Evolutionary conservation across 2,329 filamentous ascomycete species (phyloP), one percentile per base, ranked within the genome.

Genomic region (Pyricularia grisea): DNA sequence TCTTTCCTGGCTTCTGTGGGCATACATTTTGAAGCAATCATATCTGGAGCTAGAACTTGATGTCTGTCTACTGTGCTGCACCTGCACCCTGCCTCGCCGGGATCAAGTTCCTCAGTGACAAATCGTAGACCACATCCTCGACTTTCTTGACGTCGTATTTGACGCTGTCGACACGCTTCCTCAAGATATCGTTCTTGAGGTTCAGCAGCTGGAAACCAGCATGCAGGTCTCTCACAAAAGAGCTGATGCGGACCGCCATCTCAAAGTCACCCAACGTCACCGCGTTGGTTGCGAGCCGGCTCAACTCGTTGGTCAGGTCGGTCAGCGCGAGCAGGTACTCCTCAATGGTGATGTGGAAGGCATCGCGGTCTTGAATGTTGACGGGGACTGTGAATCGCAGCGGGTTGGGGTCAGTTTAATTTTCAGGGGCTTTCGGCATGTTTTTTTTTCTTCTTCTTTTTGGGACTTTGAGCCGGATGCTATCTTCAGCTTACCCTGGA

Each of bases 91-190:
- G 58, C 23, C 67, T 28, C 10, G 60, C 30, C 25, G 90, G 87
- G 66, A 96, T 84, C 76, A 98, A 79, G 67, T 95, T 94, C 70
- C 95, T 87, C 76, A 99, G 81, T 28, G 92, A 94, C 69, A 99
- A 82, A 78, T 99, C 95, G 76, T 99, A 99, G 67, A 98, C 94
- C 14, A 99, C 93, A 77, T 98, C 95, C 83, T 99, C 95, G 14
- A 97, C 93, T 78, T 97, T 94, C 85, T 98, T 99, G 75, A 99
- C 93, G 75, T 91, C 90, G 77, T 99, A 99, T 84, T 99, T 99
- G 79, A 99, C 91, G 5, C 90, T 91, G 80, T 99, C 95, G 69
- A 92, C 93, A 71, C 93, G 87, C 81, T 93, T 92, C 70, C 95
- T 87, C 75, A 99, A 81, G 27, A 89, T 89, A 78, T 99, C 95